These are phyloP conservation scores for Moelleriella libera DNA, from an alignment of 2,329 filamentous ascomycete genomes.

Conservation along the genomic window DNA sequence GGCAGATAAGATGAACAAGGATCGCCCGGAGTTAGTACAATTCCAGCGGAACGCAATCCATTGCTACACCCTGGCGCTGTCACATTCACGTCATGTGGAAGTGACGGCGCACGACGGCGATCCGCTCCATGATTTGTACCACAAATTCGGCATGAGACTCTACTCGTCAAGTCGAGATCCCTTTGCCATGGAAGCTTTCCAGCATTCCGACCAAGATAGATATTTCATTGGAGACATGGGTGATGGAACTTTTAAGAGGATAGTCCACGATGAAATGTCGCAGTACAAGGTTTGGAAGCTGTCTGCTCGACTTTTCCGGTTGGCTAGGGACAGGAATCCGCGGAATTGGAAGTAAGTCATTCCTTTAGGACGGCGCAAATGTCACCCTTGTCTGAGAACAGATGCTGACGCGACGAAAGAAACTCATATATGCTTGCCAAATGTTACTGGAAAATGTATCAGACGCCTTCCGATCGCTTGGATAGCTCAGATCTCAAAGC, in stretches of 20 bases:
- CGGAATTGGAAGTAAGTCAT: conserved; percentile 40
- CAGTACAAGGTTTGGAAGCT: conserved; percentile 49
- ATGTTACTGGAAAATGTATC: conserved; percentile 51
- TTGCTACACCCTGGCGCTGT: conserved; percentile 53
- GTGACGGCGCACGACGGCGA: conserved; percentile 32
- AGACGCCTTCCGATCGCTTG: conserved; percentile 28
- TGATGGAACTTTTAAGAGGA: conserved; percentile 35
- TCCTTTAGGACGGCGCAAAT: too few relatives aligned
- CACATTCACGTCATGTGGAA: conserved; percentile 33
- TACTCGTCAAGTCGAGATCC: conserved; percentile 48
- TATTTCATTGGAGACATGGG: conserved; percentile 40
- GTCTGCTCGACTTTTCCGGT: conserved; percentile 39
- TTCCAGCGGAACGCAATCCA: conserved; percentile 73
- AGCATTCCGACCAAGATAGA: conserved; percentile 39
- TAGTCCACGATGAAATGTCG: conserved; percentile 40
- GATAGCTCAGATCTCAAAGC: conserved; percentile 25
- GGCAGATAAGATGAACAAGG: conserved; percentile 82
- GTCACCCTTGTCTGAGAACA: neutral
- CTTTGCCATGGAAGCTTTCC: conserved; percentile 48
- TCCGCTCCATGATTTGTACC: conserved; percentile 42
- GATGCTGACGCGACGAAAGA: conserved; percentile 17
- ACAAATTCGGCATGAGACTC: conserved; percentile 46
- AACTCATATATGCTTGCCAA: conserved; percentile 48
- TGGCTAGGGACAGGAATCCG: conserved; percentile 38
- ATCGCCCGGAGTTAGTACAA: conserved; percentile 57